Evolutionary conservation across 495 filamentous ascomycete species (phyloP), one percentile per base, ranked within the genome.

Genomic region (Pseudoneurospora amorphoporcata): DNA sequence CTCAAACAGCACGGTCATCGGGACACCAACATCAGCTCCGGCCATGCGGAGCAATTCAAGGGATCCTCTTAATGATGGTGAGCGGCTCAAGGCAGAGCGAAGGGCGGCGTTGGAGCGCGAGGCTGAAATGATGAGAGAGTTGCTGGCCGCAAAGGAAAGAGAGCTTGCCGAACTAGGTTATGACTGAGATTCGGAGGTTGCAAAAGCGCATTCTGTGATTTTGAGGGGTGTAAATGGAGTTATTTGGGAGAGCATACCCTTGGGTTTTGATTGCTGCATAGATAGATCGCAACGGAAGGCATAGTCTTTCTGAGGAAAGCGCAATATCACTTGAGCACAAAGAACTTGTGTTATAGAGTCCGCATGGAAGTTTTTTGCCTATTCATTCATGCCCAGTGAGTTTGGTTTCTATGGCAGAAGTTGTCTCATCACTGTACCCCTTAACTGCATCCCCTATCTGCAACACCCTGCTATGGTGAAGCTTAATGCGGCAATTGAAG

Each of bases 81-180:
- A 91, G 17, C 82, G 81, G 43, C 78, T 82, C n/a, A 87, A 87
- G 69, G 83, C 86, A 9, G 91, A 92, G 70, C 85, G 89, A 69
- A 85, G 91, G 39, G 88, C 88, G 29, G 84, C 88, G 73, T 82
- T 96, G 70, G 87, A 91, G 77, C 85, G 89, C 3, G 93, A 97
- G 80, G 88, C 90, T 0, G 91, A 95, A 77, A 83, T 85, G 71
- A 94, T 96, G 87, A 87, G 92, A 39, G 89, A 92, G 76, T 83
- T 90, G 77, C 81, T 97, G 42, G 86, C 87, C 23, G 89, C 88
- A 32, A 95, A 93, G 78, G 92, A 97, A 80, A 86, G 89, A 69
- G 93, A 96, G 72, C 80, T 96, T 72, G 91, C 91, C 37, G 91
- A 91, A 75, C 79, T 94, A 75, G 86, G 81, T 69, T 78, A 80